phyloP scores from a whole-genome alignment of 257 asterid genomes.

The Rubia yunnanensis region DNA sequence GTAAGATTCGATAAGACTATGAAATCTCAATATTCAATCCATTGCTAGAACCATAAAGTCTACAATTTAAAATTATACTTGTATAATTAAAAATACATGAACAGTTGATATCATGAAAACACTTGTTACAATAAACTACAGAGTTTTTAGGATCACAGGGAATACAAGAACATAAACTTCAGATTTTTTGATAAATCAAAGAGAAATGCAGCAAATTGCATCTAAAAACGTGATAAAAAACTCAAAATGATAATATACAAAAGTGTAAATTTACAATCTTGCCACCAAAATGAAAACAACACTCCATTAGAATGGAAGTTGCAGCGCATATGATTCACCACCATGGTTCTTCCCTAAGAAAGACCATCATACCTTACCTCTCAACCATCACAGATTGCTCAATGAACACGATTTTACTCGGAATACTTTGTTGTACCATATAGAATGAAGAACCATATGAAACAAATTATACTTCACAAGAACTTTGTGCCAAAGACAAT shows the following conservation, averaged over 20 bases:
- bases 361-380: neutral
- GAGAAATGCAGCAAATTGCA: no score
- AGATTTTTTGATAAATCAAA: neutral
- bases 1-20: no score
- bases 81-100: no score
- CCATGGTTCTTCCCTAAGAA: neutral
- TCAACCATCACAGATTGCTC: neutral
- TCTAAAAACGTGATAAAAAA: no score
- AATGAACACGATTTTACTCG: conserved; percentile 16
- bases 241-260: neutral
- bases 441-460: conserved; percentile 69
- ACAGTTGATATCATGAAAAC: neutral
- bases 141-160: no score
- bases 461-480: conserved; percentile 53
- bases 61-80: no score
- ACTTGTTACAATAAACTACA: neutral
- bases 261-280: neutral
- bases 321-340: no score
- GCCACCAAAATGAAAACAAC: neutral
- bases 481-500: conserved; percentile 50
- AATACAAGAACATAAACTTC: neutral
- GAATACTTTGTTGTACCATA: conserved; percentile 51
- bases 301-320: neutral
- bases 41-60: no score
- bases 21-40: no score